Evolutionary conservation across 805 yeast species (phyloP).

Genomic region (Candida sithepensis): DNA sequence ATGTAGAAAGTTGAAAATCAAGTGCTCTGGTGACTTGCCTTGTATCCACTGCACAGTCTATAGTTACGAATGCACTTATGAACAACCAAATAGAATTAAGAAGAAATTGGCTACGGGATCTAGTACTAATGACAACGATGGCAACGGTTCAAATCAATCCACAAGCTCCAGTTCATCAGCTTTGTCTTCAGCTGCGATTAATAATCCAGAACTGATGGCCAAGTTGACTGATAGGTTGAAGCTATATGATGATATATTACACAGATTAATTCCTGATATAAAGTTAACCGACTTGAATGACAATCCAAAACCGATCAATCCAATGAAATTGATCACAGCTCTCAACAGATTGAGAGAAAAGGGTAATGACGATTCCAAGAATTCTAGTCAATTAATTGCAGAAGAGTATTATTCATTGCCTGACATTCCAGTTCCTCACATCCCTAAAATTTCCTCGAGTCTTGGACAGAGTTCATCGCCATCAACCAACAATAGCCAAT

Average conservation of each 20-base stretch:
- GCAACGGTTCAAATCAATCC: neutral
- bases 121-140: neutral
- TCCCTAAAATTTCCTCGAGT: constrained; percentile 21
- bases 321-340: constrained; percentile 29
- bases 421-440: constrained; percentile 28
- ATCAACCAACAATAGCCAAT: neutral
- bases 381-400: constrained; percentile 21
- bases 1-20: constrained; percentile 48
- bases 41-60: constrained; percentile 74
- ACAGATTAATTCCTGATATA: constrained; percentile 29
- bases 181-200: constrained; percentile 5
- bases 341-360: constrained; percentile 26
- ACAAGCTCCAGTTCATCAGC: constrained; percentile 16
- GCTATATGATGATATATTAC: constrained; percentile 31
- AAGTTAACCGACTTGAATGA: constrained; percentile 30
- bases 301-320: constrained; percentile 31
- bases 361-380: constrained; percentile 16
- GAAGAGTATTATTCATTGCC: constrained; percentile 27
- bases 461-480: constrained; percentile 1
- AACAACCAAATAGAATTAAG: constrained; percentile 50
- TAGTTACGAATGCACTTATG: constrained; percentile 79
- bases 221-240: constrained; percentile 29
- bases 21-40: constrained; percentile 49
- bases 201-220: constrained; percentile 26
- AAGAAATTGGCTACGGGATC: constrained; percentile 30